Evolutionary conservation across 805 yeast species (phyloP), one percentile per base, ranked within the genome.

Genomic region (Candida hispaniensis): DNA sequence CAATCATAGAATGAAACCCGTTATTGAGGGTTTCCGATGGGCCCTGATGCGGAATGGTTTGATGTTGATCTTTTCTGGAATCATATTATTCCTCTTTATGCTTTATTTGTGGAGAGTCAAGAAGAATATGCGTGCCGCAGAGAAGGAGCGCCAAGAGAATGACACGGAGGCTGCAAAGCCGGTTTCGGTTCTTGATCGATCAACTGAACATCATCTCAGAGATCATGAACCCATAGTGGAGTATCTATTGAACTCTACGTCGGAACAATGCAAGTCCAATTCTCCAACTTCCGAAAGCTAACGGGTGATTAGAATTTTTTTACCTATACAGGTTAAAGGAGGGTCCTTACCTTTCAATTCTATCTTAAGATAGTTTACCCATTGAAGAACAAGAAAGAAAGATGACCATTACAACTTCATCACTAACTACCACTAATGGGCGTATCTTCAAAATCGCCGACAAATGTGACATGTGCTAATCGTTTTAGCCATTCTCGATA

Each of bases 1-100:
- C 46, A 73, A 75, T 42, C 75, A 91, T 19, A 91, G 81, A 6
- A 69, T 85, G 52, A 73, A 82, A 50, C 76, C 91, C 0, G 91
- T 83, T 39, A 80, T 83, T 39, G 98, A 88, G 57, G 73, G 76
- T 40, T 64, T 88, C 42, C 66, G 97, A 47, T 88, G 98, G 98
- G 83, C 82, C 50, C 73, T 88, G 27, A 85, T 95, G 2, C 66
- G 95, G 39, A 71, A 91, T 53, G 96, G 96, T 7, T 61, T 91
- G 19, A 63, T 80, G 26, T 81, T 91, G 2, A 75, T 85, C 19
- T 56, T 79, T 14, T 61, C 75, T 1, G 64, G 78, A 43, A 80
- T 80, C 1, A 69, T 73, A 38, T 63, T 73, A 14, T 64, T 75
- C 4, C 65, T 80, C 55, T 69, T 73, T 14, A 32, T 28, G 5